Evolutionary conservation across 2,329 filamentous ascomycete genomes (phyloP).

Genomic region (Macrophomina phaseolina): DNA sequence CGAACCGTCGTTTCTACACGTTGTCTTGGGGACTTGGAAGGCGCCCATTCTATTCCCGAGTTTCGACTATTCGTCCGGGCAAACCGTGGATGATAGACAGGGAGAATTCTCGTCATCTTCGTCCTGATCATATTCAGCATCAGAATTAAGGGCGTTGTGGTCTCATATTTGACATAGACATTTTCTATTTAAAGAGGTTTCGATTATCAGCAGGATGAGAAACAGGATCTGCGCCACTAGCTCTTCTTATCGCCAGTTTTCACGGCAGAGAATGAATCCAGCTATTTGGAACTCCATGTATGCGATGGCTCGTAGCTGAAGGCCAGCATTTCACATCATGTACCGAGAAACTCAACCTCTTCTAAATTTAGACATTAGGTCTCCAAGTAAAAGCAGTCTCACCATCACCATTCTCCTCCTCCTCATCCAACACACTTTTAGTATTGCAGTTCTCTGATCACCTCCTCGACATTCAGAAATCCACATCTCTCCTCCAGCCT

Average conservation of each 20-base stretch:
- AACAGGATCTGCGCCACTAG: too few species aligned
- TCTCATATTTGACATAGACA: background rate
- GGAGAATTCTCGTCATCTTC: background rate
- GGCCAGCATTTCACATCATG: background rate
- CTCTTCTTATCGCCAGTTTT: too few species aligned
- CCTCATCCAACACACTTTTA: slow-evolving; percentile 26
- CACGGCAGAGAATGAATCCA: too few species aligned
- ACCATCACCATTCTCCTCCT: too few species aligned
- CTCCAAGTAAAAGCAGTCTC: background rate
- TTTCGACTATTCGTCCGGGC: background rate
- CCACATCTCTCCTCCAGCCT: slow-evolving; percentile 55
- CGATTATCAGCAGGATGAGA: too few species aligned
- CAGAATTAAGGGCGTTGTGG: background rate
- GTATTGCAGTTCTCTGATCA: slow-evolving; percentile 49
- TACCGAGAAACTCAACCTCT: background rate
- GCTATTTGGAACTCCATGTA: background rate
- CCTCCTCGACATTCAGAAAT: slow-evolving; percentile 53
- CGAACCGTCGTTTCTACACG: background rate
- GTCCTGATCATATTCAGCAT: background rate
- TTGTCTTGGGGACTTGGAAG: slow-evolving; percentile 8
- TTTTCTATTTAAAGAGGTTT: too few species aligned
- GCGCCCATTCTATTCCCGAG: slow-evolving; percentile 1
- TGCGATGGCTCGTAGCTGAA: background rate
- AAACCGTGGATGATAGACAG: background rate
- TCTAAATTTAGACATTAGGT: background rate